phyloP scores from a whole-genome alignment of 352 stramenopile genomes.

The Nothophytophthora sp. region DNA sequence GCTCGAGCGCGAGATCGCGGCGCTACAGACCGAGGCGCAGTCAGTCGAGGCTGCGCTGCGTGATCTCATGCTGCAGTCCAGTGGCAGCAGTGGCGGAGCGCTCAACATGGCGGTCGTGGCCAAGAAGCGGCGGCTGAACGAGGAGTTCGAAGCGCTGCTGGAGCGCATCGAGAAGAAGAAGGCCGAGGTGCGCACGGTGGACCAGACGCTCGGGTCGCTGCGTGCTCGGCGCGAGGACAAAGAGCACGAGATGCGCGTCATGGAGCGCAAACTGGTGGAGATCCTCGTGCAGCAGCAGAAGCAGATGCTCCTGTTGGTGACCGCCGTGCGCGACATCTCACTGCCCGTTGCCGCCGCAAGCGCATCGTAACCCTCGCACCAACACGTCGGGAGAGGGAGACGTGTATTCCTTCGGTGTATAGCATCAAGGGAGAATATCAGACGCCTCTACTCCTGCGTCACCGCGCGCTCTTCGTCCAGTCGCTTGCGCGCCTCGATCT shows the following conservation, averaged over 20 bases:
- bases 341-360: conserved; percentile 11
- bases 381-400: no score
- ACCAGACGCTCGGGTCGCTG: conserved; percentile 64
- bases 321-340: conserved; percentile 38
- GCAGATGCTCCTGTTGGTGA: conserved; percentile 60
- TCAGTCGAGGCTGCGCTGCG: conserved; percentile 50
- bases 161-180: conserved; percentile 78
- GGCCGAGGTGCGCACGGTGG: conserved; percentile 49
- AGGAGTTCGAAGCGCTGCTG: conserved; percentile 78
- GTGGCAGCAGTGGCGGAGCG: conserved; percentile 12
- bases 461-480: conserved; percentile 36
- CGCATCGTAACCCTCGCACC: no score
- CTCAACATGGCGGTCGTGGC: conserved; percentile 68
- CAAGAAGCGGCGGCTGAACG: conserved; percentile 81
- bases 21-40: conserved; percentile 63
- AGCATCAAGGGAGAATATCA: no score
- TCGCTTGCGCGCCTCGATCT: conserved; percentile 64
- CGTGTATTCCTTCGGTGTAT: no score
- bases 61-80: conserved; percentile 58
- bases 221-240: conserved; percentile 62
- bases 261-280: conserved; percentile 83
- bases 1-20: conserved; percentile 59
- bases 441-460: conserved; percentile 13
- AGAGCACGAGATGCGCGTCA: conserved; percentile 70
- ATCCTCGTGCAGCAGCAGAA: conserved; percentile 88